Conservation (phyloP, 169 alveolate species). For the Babesia gibsoni region DNA sequence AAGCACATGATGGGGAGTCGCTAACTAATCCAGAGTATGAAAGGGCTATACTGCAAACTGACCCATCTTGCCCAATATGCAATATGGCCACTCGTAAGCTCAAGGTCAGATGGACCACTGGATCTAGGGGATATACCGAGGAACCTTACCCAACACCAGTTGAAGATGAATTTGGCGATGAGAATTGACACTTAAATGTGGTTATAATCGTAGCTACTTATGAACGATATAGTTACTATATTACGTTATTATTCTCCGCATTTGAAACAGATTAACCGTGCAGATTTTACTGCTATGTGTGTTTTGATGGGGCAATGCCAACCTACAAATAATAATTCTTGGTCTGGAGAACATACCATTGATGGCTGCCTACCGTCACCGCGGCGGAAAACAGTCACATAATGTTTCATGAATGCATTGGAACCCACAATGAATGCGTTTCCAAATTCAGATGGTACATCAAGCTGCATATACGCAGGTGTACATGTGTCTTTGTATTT, state of each 20-base stretch:
- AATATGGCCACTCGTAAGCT: neutral
- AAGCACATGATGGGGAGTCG: conserved; percentile 32
- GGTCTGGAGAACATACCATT: conserved; percentile 55
- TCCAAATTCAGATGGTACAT: conserved; percentile 85
- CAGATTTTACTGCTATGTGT: too few species aligned
- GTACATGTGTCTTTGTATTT: conserved; percentile 63
- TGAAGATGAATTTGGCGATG: conserved; percentile 31
- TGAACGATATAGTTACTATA: too few species aligned
- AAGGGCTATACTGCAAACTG: neutral
- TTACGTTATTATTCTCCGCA: too few species aligned
- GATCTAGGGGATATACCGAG: conserved; percentile 35
- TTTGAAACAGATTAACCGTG: too few species aligned
- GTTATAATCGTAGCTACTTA: too few species aligned
- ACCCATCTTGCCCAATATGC: conserved; percentile 25
- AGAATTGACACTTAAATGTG: neutral
- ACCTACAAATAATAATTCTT: conserved; percentile 1
- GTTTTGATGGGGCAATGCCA: conserved; percentile 51
- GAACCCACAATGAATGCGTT: conserved; percentile 85
- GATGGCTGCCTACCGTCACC: conserved; percentile 56
- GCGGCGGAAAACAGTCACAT: conserved; percentile 75
- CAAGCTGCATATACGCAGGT: conserved; percentile 86
- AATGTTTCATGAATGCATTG: conserved; percentile 79
- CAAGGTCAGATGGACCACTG: conserved; percentile 23
- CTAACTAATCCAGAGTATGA: conserved; percentile 5
- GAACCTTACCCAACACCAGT: conserved; percentile 42